These are phyloP conservation scores for Hypoxylon crocopeplum DNA, from an alignment of 495 filamentous ascomycete species.

Conservation along the genomic window DNA sequence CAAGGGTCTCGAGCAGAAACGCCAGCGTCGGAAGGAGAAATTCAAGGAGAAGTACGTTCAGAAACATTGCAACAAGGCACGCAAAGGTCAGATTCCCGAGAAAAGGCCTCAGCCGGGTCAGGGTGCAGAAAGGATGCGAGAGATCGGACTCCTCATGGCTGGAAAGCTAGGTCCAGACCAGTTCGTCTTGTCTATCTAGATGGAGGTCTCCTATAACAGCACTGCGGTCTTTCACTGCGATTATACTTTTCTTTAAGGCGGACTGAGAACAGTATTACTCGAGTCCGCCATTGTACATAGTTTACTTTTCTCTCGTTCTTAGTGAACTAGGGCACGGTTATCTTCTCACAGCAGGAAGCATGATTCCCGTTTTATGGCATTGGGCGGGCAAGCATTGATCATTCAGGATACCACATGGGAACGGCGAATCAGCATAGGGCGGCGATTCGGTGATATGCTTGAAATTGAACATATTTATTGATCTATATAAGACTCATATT, in stretches of 20 bases:
- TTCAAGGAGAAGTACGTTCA: conserved; percentile 66
- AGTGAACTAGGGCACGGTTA: conserved; percentile 21
- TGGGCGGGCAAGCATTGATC: conserved; percentile 35
- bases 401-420: conserved; percentile 42
- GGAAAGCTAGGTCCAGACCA: conserved; percentile 75
- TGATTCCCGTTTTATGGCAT: conserved; percentile 29
- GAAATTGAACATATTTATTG: conserved; percentile 31
- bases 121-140: conserved; percentile 92
- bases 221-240: conserved; percentile 28
- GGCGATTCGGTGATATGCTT: conserved; percentile 37
- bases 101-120: conserved; percentile 73
- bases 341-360: conserved; percentile 20
- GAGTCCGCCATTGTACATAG: conserved; percentile 48
- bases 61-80: conserved; percentile 70
- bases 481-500: not conserved
- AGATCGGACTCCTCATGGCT: conserved; percentile 86
- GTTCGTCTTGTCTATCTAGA: conserved; percentile 82
- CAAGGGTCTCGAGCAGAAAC: conserved; percentile 92
- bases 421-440: conserved; percentile 38
- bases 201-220: conserved; percentile 31
- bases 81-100: conserved; percentile 56
- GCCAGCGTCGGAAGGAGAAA: conserved; percentile 88
- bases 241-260: conserved; percentile 25
- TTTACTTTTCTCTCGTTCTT: conserved; percentile 43
- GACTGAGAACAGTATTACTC: conserved; percentile 2